Conservation (phyloP, 176 grass and related monocot genomes). For the Paspalum notatum region DNA sequence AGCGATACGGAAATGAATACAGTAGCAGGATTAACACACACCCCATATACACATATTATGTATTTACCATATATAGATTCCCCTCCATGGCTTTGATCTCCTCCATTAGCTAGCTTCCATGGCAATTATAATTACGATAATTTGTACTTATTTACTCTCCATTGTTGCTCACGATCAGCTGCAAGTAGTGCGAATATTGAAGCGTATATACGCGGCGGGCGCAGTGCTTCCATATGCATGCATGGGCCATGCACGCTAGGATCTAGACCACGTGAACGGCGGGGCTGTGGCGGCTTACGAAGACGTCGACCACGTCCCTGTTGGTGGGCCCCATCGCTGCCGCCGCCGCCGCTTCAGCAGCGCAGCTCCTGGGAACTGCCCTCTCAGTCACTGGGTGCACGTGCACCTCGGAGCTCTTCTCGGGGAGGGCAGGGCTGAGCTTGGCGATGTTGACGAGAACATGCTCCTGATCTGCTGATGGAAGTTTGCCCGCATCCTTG, state of each 20-base stretch:
- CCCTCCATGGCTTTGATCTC: slow-evolving; percentile 3
- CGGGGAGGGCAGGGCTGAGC: slow-evolving; percentile 18
- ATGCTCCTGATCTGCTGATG: background rate
- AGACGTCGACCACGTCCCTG: slow-evolving; percentile 18
- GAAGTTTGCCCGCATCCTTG: slow-evolving; percentile 33
- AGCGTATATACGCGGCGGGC: background rate
- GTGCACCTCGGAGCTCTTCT: slow-evolving; percentile 42
- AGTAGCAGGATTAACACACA: background rate
- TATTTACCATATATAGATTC: too few relatives aligned
- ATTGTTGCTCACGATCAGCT: background rate
- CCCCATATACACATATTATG: background rate
- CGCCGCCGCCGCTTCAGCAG: background rate
- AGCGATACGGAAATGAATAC: slow-evolving; percentile 15
- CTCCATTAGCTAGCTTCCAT: background rate
- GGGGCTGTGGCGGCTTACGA: background rate
- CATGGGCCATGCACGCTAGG: background rate
- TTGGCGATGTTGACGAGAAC: slow-evolving; percentile 47
- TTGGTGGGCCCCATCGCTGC: background rate
- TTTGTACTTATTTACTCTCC: background rate
- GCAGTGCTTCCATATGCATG: background rate
- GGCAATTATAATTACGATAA: slow-evolving; percentile 11
- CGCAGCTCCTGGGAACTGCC: slow-evolving; percentile 26
- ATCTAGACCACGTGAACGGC: slow-evolving; percentile 35
- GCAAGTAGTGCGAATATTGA: slow-evolving; percentile 8
- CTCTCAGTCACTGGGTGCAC: slow-evolving; percentile 37